Evolutionary conservation across 1,284 basidiomycete genomes (phyloP).

Genomic region (Cronartium ribicola): DNA sequence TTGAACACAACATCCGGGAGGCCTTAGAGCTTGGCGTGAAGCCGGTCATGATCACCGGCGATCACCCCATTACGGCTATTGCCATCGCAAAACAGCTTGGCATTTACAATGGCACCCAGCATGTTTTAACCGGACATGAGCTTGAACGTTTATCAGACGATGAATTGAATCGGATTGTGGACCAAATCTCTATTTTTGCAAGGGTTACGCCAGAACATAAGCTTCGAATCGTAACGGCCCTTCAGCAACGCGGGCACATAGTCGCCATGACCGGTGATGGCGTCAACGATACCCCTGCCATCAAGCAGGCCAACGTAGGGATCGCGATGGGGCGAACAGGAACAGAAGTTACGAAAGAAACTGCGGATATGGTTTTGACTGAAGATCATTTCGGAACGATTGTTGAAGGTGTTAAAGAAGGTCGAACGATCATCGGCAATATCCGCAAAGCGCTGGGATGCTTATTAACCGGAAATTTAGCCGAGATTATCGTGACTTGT

Average conservation of each 20-base stretch:
- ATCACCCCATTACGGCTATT: no score
- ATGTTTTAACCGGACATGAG: conserved; percentile 59
- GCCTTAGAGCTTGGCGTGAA: no score
- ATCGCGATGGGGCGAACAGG: conserved; percentile 67
- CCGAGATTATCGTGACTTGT: no score
- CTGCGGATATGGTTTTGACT: conserved; percentile 50
- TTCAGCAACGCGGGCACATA: conserved; percentile 55
- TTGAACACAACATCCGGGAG: no score
- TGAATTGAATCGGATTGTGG: conserved; percentile 59
- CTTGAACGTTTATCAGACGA: conserved; percentile 64
- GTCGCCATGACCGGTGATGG: conserved; percentile 53
- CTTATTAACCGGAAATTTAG: no score
- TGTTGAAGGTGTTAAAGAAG: conserved; percentile 48
- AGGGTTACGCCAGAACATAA: conserved; percentile 57
- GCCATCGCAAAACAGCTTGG: no score
- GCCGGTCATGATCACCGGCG: no score
- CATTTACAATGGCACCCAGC: conserved; percentile 48
- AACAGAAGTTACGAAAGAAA: conserved; percentile 65
- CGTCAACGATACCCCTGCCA: conserved; percentile 61
- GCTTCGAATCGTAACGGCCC: conserved; percentile 60
- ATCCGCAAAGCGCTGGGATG: no score
- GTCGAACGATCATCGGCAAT: conserved; percentile 49
- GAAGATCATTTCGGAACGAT: conserved; percentile 49
- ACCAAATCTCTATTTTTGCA: conserved; percentile 61
- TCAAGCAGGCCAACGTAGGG: conserved; percentile 60